Conservation (phyloP, 495 filamentous ascomycete genomes). For the Clavariopsis aquatica region DNA sequence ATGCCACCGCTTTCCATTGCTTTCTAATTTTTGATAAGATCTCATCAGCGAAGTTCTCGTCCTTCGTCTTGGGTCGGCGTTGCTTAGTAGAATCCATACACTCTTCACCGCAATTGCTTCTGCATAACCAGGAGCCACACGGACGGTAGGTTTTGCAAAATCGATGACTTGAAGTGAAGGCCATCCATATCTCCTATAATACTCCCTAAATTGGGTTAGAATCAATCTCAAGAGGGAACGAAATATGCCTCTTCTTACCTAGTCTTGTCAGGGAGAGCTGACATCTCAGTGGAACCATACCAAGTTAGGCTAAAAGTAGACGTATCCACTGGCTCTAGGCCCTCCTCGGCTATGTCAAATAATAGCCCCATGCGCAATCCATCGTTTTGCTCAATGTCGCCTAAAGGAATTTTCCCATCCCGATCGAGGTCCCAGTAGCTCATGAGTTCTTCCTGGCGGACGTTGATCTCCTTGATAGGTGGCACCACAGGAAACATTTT, state of each 20-base stretch:
- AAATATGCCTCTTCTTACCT: background rate
- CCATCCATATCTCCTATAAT: too few relatives aligned
- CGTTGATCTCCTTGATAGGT: background rate
- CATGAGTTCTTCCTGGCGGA: background rate
- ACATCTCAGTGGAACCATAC: background rate
- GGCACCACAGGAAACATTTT: constrained; percentile 12
- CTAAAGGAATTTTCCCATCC: background rate
- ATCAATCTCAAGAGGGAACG: too few relatives aligned
- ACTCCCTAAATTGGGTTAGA: too few relatives aligned
- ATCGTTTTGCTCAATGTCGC: background rate
- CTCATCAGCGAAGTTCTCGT: background rate
- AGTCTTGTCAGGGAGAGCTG: background rate
- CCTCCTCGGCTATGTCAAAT: constrained; percentile 8
- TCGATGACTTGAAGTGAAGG: too few relatives aligned
- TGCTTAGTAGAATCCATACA: background rate
- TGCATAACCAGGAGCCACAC: background rate
- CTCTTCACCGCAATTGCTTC: background rate
- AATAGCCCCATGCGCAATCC: constrained; percentile 12
- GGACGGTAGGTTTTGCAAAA: too few relatives aligned
- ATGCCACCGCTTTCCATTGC: constrained; percentile 5
- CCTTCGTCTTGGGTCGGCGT: background rate
- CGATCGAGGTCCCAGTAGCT: background rate
- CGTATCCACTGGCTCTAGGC: background rate
- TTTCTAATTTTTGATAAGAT: constrained; percentile 4
- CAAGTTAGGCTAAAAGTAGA: background rate